These are phyloP conservation scores for Penicillium taxi DNA, from an alignment of 495 filamentous ascomycete species.

Conservation along the genomic window DNA sequence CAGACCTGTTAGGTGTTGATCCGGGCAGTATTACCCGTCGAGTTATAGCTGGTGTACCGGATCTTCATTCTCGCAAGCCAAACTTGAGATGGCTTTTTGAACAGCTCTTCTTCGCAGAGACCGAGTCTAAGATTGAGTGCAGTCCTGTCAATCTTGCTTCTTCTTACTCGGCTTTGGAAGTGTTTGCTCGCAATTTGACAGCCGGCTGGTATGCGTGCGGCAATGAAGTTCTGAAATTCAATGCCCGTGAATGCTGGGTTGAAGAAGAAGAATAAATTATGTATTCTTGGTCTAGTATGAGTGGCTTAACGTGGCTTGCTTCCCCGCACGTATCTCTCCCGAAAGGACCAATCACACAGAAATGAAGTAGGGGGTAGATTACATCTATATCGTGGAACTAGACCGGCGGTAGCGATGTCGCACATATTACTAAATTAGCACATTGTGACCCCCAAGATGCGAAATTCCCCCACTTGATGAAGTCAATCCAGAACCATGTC, in stretches of 20 bases:
- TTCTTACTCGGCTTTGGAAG: constrained; percentile 63
- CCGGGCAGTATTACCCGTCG: constrained; percentile 31
- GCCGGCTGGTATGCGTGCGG: constrained; percentile 88
- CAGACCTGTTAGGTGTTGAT: constrained; percentile 8
- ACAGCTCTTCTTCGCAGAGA: constrained; percentile 29
- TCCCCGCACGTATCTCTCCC: no score
- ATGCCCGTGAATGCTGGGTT: constrained; percentile 60
- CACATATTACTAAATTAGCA: no score
- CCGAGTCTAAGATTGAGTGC: constrained; percentile 6
- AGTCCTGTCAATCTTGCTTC: no score
- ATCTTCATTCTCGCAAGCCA: constrained; percentile 88
- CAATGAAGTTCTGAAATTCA: constrained; percentile 77
- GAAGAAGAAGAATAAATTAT: background rate
- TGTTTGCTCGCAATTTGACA: constrained; percentile 82
- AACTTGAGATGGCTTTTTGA: constrained; percentile 53
- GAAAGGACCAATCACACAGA: no score
- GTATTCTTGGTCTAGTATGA: no score
- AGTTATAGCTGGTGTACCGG: constrained; percentile 73
- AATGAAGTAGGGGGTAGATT: no score
- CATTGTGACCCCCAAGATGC: no score
- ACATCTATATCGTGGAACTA: no score
- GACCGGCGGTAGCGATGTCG: no score
- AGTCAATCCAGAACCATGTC: no score
- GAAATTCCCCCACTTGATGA: no score
- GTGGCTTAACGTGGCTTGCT: no score